Conservation (phyloP, 441 rosid species). For the Biscutella auriculata region DNA sequence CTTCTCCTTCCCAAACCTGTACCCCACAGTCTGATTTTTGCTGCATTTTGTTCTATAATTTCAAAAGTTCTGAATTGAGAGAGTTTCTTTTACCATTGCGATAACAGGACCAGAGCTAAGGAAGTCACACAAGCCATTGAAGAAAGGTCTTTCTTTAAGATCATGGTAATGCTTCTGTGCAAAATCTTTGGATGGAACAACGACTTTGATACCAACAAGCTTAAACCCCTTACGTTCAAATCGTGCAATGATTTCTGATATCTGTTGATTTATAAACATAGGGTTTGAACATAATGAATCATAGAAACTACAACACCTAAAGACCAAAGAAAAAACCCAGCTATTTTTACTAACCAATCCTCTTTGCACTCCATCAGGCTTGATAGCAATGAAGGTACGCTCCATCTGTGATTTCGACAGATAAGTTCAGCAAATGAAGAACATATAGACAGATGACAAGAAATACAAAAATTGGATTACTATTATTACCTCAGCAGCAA, state of each 20-base stretch:
- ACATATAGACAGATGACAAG: not conserved
- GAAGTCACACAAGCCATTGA: conserved; percentile 79
- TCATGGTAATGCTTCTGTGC: conserved; percentile 90
- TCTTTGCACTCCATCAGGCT: conserved; percentile 94
- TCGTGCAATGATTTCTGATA: conserved; percentile 76
- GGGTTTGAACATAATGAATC: not conserved
- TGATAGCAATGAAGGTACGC: conserved; percentile 91
- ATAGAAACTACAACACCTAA: not conserved
- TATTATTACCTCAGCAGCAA: conserved; percentile 73
- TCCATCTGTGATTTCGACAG: conserved; percentile 48
- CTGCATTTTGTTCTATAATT: conserved; percentile 2
- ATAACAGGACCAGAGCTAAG: conserved; percentile 96
- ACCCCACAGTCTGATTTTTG: not conserved
- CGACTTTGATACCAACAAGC: conserved; percentile 77
- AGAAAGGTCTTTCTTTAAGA: conserved; percentile 87
- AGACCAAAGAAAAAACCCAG: no score
- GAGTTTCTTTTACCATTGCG: conserved; percentile 55
- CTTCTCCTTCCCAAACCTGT: conserved; percentile 99
- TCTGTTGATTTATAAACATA: conserved; percentile 29
- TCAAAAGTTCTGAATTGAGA: not conserved
- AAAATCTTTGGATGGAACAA: conserved; percentile 70
- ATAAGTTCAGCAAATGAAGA: not conserved
- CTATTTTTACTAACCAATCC: conserved; percentile 48
- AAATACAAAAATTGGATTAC: not conserved
- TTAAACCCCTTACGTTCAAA: conserved; percentile 95